Evolutionary conservation across 352 stramenopile genomes (phyloP), one percentile per base, ranked within the genome.

Genomic region (Phytophthora crassamura): DNA sequence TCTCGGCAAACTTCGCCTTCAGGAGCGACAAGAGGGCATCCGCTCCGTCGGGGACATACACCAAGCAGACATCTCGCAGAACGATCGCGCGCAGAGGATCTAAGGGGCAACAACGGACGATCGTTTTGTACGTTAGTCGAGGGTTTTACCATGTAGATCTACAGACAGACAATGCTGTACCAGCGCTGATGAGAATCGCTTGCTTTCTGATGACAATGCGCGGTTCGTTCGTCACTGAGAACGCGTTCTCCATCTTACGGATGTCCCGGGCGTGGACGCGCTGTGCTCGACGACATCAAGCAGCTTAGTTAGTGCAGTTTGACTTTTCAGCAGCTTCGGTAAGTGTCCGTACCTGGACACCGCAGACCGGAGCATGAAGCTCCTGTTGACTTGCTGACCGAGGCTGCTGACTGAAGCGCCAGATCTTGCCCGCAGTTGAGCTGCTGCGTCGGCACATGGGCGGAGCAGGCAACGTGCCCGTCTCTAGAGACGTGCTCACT

Each of bases 191-290:
- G 36, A 90, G 57, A 41, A 90, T 84, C 2, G 82, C 77, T 69
- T 90, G 82, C 46, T 89, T 89, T 14, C 82, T 68, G n/a, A 88
- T 67, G 30, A 84, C 59, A 47, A 91, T 74, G 5, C 74, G 82
- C 18, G 82, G 82, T 35, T 90, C 75, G 43, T 88, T 89, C 6
- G 77, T 85, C n/a, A 83, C 69, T 0, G 77, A 77, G 58, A 91
- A 93, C 0, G 75, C 72, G 30, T 84, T 77, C 53, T 93, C 84
- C 28, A 93, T 75, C 58, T 88, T 88, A 8, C 84, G 80, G 10
- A 93, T 71, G 52, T 93, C 84, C 10, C 84, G 80, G 22, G 72
- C 66, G 38, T 93, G 80, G 15, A 91, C 82, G 12, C 54, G 41
- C 82, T 93, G 35, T 12, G 38, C 11, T 42, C 11, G 18, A 34